phyloP scores from a whole-genome alignment of 1,139 yeast genomes.

The Sugiyamaella neomexicana region DNA sequence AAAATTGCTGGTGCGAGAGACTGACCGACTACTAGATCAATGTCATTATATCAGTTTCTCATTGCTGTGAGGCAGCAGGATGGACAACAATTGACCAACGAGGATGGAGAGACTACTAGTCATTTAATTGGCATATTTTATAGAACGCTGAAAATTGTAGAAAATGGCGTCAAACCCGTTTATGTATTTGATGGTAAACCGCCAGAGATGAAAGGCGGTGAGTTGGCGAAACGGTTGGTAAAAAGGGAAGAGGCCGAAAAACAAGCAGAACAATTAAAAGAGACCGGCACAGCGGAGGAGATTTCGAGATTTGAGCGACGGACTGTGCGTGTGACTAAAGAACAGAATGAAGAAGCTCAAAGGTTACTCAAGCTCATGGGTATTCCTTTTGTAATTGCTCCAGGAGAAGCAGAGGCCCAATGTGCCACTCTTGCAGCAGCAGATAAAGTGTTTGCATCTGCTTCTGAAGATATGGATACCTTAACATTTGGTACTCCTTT shows the following conservation, averaged over 20 bases:
- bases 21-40: conserved; percentile 48
- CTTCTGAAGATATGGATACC: conserved; percentile 99
- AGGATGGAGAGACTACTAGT: conserved; percentile 87
- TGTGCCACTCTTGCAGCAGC: conserved; percentile 89
- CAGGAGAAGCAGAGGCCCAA: conserved; percentile 98
- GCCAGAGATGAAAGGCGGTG: conserved; percentile 89
- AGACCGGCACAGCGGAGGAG: conserved; percentile 78
- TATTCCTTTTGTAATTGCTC: conserved; percentile 88
- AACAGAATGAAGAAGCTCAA: conserved; percentile 94
- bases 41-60: conserved; percentile 91
- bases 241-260: conserved; percentile 82
- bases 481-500: conserved; percentile 85
- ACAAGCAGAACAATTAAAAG: conserved; percentile 69
- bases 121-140: conserved; percentile 96
- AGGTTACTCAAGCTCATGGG: conserved; percentile 83
- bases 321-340: conserved; percentile 80
- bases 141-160: conserved; percentile 84
- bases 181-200: conserved; percentile 98
- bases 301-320: conserved; percentile 77
- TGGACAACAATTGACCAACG: conserved; percentile 89
- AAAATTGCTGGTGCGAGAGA: neutral
- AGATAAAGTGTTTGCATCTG: conserved; percentile 91
- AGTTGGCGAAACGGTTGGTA: conserved; percentile 78
- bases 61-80: conserved; percentile 96
- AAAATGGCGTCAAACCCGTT: conserved; percentile 90